Base-by-base conservation (phyloP, 176 grass and related monocot species). In the Paspalum vaginatum region DNA sequence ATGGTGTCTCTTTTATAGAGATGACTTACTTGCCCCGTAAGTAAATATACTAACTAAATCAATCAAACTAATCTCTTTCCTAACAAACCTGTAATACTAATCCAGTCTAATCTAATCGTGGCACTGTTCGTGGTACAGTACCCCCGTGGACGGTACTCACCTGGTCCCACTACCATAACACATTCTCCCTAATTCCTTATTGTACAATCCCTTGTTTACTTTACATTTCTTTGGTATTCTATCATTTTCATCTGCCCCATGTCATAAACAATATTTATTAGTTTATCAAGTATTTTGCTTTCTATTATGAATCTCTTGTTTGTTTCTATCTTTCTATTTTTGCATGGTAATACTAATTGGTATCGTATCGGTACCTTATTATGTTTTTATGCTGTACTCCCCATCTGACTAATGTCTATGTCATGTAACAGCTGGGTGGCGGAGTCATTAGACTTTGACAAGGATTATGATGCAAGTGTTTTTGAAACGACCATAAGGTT, bases 401-500 rank as follows among this genome's bases (percentile, higher is more conserved):
- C 75, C 56, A 79, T 79, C 79, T 88, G 70, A 79, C 39, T 65
- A 76, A 61, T 55, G 41, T 57, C 47, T 65, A 77, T 80, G 82
- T 61, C 20, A 83, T 82, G 65, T 91, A 75, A 79, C 93, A 99
- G 97, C 80, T 99, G 97, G 93, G 89, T 99, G 50, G 88, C 93
- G 51, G 84, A 91, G 53, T 90, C 97, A 70, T 86, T 99, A 89
- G 89, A 91, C 85, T 96, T 99, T 86, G 90, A 96, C 88, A 96
- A 99, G 85, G 93, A 99, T 75, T 96, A 96, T 70, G 91, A 91
- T 22, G 93, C 88, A 21, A 99, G 97, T 88, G 93, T 99, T 85
- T 99, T 99, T 77, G 97, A 99, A 87, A 96, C 97, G 85, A 99
- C 93, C 87, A 99, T 96, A 99, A 99, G 93, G 93, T 99, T 93